Conservation (phyloP, 2,329 filamentous ascomycete genomes). For the Diaporthe eres region DNA sequence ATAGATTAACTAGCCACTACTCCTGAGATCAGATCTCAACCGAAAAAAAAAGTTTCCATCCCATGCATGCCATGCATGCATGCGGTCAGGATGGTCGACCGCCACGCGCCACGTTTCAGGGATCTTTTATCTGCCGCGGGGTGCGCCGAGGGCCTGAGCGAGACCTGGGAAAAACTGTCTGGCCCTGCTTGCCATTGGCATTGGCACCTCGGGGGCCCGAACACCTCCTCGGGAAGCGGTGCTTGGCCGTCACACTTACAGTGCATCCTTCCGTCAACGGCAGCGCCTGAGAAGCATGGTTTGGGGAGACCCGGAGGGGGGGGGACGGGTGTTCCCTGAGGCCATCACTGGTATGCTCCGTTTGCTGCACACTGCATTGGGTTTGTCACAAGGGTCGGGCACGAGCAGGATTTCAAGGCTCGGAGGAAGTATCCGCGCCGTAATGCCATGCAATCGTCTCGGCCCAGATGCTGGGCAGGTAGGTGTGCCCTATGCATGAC, state of each 20-base stretch:
- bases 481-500: not conserved
- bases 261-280: not conserved
- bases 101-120: not conserved
- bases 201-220: not conserved
- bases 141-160: constrained; percentile 24
- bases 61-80: not conserved
- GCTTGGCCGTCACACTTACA: constrained; percentile 5
- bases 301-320: not conserved
- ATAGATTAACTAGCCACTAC: not conserved
- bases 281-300: not conserved
- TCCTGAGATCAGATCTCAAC: constrained; percentile 17
- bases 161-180: not conserved
- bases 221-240: not conserved
- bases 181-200: not conserved
- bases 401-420: not conserved
- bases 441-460: not conserved
- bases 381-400: not conserved
- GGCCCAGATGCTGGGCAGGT: not conserved
- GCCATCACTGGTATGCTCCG: not conserved
- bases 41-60: not conserved
- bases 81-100: not conserved
- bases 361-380: not conserved
- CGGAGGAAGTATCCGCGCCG: not conserved
- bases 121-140: constrained; percentile 1
- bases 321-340: not conserved